Evolutionary conservation across 2,329 filamentous ascomycete genomes (phyloP), one percentile per base, ranked within the genome.

Genomic region (Nothophoma quercina): DNA sequence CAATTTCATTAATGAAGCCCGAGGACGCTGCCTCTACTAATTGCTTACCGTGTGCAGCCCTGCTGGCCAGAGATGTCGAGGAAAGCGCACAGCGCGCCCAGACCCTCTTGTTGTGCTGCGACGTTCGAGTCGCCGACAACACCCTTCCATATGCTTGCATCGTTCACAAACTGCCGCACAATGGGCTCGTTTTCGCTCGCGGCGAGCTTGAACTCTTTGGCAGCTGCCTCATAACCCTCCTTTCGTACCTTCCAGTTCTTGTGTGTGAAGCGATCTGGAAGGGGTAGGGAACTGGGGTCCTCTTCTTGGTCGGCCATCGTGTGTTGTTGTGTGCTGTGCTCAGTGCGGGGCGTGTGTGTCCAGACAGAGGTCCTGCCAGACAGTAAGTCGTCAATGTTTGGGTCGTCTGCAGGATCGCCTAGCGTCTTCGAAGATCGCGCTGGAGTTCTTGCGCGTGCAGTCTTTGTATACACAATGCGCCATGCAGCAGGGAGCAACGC

Each of bases 231-330:
- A 73, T 98, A 99, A 45, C 88, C 95, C 70, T 86, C 87, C 78
- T 99, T 99, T 69, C 95, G 86, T 33, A 96, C 93, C 83, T 99
- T 99, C 95, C 95, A 99, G 69, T 90, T 85, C 89, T 96, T 96
- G 81, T 96, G 91, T 47, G 84, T 81, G 77, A 93, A 96, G 71
- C 91, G 86, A 59, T 96, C 91, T 35, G 86, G 81, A 49, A 96
- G 76, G 34, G 91, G 89, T 57, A 96, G 79, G 60, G 88, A 85
- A 77, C 86, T 69, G 74, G 88, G 93, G 74, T 96, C 91, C 71
- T 93, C 90, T 75, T 93, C 90, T 72, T 83, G 79, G 62, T 96
- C 91, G 51, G 88, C 90, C 91, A 96, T 96, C 65, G 50, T 69
- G 59, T 39, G 55, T 40, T 50, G 47, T 46, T 51, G 22, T 18